Conservation (phyloP, 225 moss, liverwort and hornwort species). For the Physcomitrellopsis africana region DNA sequence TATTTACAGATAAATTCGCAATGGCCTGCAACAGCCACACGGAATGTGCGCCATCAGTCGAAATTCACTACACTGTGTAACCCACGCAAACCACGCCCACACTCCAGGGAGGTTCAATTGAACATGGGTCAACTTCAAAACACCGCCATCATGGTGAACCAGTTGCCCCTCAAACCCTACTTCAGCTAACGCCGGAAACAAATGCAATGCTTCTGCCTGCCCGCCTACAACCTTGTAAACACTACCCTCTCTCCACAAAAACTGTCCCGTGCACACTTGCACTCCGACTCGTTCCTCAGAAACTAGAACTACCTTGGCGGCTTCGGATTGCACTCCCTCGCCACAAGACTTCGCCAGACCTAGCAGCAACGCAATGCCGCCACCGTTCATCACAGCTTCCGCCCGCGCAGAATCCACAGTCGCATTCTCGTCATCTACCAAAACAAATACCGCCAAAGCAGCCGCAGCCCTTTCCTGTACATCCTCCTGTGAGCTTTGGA, state of each 20-base stretch:
- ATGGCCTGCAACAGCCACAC: slow-evolving; percentile 61
- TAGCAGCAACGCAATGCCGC: slow-evolving; percentile 84
- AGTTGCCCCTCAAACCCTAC: too few species aligned
- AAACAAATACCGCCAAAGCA: slow-evolving; percentile 88
- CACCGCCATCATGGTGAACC: too few species aligned
- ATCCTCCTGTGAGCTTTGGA: slow-evolving; percentile 81
- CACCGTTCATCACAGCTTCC: slow-evolving; percentile 90
- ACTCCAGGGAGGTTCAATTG: too few species aligned
- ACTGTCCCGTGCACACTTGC: not conserved
- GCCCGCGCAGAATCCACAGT: slow-evolving; percentile 82
- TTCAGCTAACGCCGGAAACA: too few species aligned
- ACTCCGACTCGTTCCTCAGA: not conserved
- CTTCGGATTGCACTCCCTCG: slow-evolving; percentile 91
- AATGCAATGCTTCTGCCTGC: not conserved
- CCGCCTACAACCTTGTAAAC: not conserved
- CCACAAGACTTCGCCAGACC: slow-evolving; percentile 83
- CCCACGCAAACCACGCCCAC: too few species aligned
- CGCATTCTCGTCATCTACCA: slow-evolving; percentile 87
- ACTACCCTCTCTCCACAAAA: not conserved
- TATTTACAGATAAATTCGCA: slow-evolving; percentile 92
- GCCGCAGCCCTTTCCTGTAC: slow-evolving; percentile 91
- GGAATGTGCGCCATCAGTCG: too few species aligned
- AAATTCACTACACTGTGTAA: too few species aligned
- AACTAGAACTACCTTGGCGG: slow-evolving; percentile 74
- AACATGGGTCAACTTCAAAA: too few species aligned